Base-by-base conservation (phyloP, 192 early-diverging fungal species). In the Haplosporangium gracile region DNA sequence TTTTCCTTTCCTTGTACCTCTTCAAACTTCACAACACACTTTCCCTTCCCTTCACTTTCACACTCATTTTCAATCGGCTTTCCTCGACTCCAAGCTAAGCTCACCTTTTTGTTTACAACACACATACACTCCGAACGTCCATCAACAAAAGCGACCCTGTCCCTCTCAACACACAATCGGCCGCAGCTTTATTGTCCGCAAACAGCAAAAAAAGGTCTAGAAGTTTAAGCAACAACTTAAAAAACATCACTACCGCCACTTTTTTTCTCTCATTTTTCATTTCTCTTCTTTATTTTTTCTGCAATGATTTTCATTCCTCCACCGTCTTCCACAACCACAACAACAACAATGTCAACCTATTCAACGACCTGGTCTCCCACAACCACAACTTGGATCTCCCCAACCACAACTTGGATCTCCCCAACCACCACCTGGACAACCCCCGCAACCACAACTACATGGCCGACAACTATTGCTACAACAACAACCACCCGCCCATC, bases 101-200 rank as follows among this genome's bases (percentile, higher is more conserved):
- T 65, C 60, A 34, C 26, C 11, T 65, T 32, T 26, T 26, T 57
- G 55, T 57, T 26, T 26, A 26, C 55, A 57, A 57, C 24, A 6
- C n/a, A 5, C 57, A 60, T 9, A 65, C 29, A 65, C 11, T 9
- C n/a, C 2, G 60, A 29, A 65, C 60, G 60, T 65, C 57, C 26
- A 63, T 63, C 60, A 65, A 65, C 60, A 65, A 65, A 65, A 29
- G 26, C 8, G 24, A 8, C n/a, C n/a, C 55, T 60, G n/a, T n/a
- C 29, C 49, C 20, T 22, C 15, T 18, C 2, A 51, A 5, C 18
- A 29, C 29, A 2, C 24, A 26, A 32, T 65, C 60, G 60, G 60
- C 60, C 60, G 60, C 60, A 65, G 60, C 60, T 65, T 65, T 65
- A 32, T 32, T 65, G 60, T 34, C 60, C 60, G 60, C n/a, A 32